Percentiles rank a stretch among this genome's conserved stretches.
These are phyloP conservation scores for Hsuehochloa calcarea DNA, from an alignment of 176 grass and related monocot species.

Conservation along the genomic window DNA sequence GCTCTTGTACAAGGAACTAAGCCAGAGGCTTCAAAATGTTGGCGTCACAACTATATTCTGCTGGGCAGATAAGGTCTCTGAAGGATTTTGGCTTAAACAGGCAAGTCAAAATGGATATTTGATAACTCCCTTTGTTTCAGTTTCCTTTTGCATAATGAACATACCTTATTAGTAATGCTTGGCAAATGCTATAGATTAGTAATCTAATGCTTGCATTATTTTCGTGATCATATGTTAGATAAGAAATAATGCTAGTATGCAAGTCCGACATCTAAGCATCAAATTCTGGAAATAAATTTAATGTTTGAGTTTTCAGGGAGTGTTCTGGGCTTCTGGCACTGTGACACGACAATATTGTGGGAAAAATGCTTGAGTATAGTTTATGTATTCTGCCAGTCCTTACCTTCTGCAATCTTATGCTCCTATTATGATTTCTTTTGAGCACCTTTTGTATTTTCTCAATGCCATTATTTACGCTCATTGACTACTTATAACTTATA, in stretches of 20 bases:
- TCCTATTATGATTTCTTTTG: not conserved
- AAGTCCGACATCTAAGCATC: not conserved
- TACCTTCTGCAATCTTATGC: constrained; percentile 16
- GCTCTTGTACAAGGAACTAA: constrained; percentile 68
- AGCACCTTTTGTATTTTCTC: not conserved
- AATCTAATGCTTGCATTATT: not conserved
- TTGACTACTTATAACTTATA: not conserved
- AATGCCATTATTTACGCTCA: not conserved
- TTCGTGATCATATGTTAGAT: not conserved
- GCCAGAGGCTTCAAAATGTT: constrained; percentile 75
- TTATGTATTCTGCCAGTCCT: not conserved
- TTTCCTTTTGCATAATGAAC: constrained; percentile 9
- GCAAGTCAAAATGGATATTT: constrained; percentile 39
- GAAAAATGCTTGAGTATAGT: not conserved
- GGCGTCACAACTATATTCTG: constrained; percentile 74
- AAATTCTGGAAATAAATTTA: not conserved
- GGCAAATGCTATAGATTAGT: not conserved
- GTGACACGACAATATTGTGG: not conserved
- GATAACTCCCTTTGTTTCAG: not conserved
- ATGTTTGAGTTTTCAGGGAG: not conserved
- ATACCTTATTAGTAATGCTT: not conserved
- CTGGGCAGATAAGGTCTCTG: constrained; percentile 80
- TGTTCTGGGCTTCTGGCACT: not conserved
- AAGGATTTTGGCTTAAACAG: constrained; percentile 97
- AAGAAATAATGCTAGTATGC: not conserved